These are phyloP conservation scores for Henckelia pumila DNA, from an alignment of 257 asterid genomes.

Conservation along the genomic window DNA sequence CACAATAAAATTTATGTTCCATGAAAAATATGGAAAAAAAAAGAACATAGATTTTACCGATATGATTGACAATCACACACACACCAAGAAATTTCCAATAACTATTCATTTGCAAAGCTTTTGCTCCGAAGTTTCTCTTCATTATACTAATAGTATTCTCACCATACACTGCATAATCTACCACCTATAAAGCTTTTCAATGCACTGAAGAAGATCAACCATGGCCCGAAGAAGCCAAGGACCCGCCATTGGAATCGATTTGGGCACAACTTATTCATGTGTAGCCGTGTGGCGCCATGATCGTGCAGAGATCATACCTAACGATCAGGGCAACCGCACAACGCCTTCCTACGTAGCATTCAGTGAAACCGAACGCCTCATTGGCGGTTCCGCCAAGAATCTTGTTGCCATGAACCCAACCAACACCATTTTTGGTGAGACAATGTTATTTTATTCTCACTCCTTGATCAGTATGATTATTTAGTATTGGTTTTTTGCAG, in stretches of 20 bases:
- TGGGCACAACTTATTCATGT: neutral
- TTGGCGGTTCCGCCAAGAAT: neutral
- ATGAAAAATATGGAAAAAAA: too few relatives aligned
- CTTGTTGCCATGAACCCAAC: neutral
- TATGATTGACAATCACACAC: too few relatives aligned
- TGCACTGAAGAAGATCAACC: neutral
- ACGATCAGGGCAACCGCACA: neutral
- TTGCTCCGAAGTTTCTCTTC: neutral
- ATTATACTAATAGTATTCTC: neutral
- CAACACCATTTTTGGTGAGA: neutral
- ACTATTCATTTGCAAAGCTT: too few relatives aligned
- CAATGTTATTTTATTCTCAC: neutral
- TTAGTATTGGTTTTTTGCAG: neutral
- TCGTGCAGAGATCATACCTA: neutral
- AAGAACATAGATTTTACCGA: too few relatives aligned
- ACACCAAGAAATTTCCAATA: too few relatives aligned
- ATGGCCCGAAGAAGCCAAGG: neutral
- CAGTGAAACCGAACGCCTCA: neutral
- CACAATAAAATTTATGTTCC: too few relatives aligned
- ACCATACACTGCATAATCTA: too few relatives aligned
- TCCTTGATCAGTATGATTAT: too few relatives aligned
- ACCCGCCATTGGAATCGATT: neutral
- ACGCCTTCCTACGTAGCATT: neutral
- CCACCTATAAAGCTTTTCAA: too few relatives aligned
- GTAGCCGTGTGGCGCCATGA: neutral